Evolutionary conservation across 208 protist species (phyloP).

Genomic region (Trypanosoma caninum): DNA sequence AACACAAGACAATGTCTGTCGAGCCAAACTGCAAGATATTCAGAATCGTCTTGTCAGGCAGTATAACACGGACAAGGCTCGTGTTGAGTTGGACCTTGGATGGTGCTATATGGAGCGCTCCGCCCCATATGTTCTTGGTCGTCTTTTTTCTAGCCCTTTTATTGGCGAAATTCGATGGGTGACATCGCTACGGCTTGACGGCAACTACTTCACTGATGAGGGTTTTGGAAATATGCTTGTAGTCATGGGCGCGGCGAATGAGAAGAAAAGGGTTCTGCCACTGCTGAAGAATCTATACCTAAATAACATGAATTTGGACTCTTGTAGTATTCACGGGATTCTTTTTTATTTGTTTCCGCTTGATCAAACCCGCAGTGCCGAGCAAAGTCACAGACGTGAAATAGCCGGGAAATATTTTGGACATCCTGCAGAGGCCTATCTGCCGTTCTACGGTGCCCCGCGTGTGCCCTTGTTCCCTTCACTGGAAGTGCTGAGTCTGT

Average conservation of each 20-base stretch:
- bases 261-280: slow-evolving; percentile 43
- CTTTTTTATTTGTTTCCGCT: slow-evolving; percentile 72
- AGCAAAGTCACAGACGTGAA: slow-evolving; percentile 7
- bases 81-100: slow-evolving; percentile 71
- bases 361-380: slow-evolving; percentile 21
- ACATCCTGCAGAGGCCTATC: slow-evolving; percentile 34
- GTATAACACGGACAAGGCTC: slow-evolving; percentile 44
- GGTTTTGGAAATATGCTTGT: slow-evolving; percentile 70
- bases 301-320: slow-evolving; percentile 82
- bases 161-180: slow-evolving; percentile 62
- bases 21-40: slow-evolving; percentile 57
- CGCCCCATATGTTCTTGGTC: slow-evolving; percentile 66
- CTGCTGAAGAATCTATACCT: slow-evolving; percentile 71
- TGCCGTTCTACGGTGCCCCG: slow-evolving; percentile 24
- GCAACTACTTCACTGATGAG: slow-evolving; percentile 79
- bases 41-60: slow-evolving; percentile 49
- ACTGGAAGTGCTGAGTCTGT: slow-evolving; percentile 63
- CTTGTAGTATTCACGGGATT: slow-evolving; percentile 47
- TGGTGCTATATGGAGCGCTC: slow-evolving; percentile 77
- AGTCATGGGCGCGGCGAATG: slow-evolving; percentile 57
- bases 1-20: slow-evolving; percentile 57
- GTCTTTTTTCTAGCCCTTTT: slow-evolving; percentile 50
- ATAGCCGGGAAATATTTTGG: slow-evolving; percentile 12
- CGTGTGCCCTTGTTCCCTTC: slow-evolving; percentile 59
- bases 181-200: slow-evolving; percentile 72